Evolutionary conservation across 306 rosid genomes (phyloP), one percentile per base, ranked within the genome.

Genomic region (Sindora glabra): DNA sequence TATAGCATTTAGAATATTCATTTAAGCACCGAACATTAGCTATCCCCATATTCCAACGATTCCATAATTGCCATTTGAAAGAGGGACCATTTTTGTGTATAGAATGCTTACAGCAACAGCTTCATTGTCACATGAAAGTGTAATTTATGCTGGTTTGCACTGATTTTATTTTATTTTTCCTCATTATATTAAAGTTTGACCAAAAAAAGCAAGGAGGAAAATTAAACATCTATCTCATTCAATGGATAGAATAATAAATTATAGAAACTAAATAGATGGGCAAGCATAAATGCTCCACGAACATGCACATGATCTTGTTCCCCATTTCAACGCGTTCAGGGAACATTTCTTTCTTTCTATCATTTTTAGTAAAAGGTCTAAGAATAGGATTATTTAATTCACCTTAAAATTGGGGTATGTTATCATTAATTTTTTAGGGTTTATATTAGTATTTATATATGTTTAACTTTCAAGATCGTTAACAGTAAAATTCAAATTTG

Each of bases 231-330:
- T 56, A 47, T 49, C 68, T 27, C 36, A 24, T 56, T 32, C 42
- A 3, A 24, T 44, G 18, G 11, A 40, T 44, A 5, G 16, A 64
- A 49, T 22, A 48, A 51, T 59, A 64, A 62, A 46, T 27, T 13
- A 44, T 6, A 16, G 5, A 44, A 18, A 19, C 49, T 16, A n/a
- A 38, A 47, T 48, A 30, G 29, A 52, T 16, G 79, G 67, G 45
- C 79, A 66, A 64, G 70, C 81, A 74, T 74, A 72, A 85, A 83
- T 85, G 86, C 79, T 54, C 53, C 77, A 53, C 66, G 71, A 60
- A 57, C 72, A 55, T 72, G 83, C 95, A 83, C 94, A 86, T 89
- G 94, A 50, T 65, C 30, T 38, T 83, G 96, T 80, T 76, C 70
- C 95, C 85, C 59, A 71, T 38, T 60, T 60, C 60, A 83, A 46